These are phyloP conservation scores for Debaryomyces prosopidis DNA, from an alignment of 805 yeast species.

Conservation along the genomic window DNA sequence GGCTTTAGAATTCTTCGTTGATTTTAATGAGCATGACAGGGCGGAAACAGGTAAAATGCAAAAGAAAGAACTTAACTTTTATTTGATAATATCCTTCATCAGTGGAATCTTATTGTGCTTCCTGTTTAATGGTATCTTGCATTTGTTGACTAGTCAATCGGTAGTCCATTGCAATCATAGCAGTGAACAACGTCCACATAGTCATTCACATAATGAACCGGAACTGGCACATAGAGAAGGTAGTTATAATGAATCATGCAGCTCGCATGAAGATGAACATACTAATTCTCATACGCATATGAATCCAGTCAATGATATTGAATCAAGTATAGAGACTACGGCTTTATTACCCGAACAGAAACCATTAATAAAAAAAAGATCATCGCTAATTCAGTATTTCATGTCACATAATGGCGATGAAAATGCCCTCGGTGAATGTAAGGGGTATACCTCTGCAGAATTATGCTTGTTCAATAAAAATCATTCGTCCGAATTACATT, in stretches of 20 bases:
- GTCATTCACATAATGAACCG: constrained; percentile 8
- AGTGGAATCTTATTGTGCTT: constrained; percentile 65
- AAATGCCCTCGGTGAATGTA: constrained; percentile 44
- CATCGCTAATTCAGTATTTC: constrained; percentile 24
- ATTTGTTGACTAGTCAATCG: constrained; percentile 73
- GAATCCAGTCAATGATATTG: neutral
- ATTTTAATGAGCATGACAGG: constrained; percentile 8
- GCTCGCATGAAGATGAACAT: constrained; percentile 14
- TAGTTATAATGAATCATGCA: neutral
- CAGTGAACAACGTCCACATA: constrained; percentile 20
- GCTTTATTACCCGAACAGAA: constrained; percentile 16
- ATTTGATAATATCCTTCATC: constrained; percentile 47
- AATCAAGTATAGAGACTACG: neutral
- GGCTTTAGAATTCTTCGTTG: constrained; percentile 48
- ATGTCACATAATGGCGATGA: constrained; percentile 17
- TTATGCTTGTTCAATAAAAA: constrained; percentile 19
- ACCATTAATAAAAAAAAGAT: constrained; percentile 12
- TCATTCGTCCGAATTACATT: constrained; percentile 22
- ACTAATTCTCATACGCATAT: constrained; percentile 15
- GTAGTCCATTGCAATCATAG: constrained; percentile 82
- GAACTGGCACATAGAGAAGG: neutral
- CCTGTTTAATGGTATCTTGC: constrained; percentile 63
- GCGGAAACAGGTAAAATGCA: constrained; percentile 5
- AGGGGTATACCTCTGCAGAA: constrained; percentile 48
- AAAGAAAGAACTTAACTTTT: constrained; percentile 13